phyloP scores from a whole-genome alignment of 345 rosid genomes.

The Sisymbrium altissimum region DNA sequence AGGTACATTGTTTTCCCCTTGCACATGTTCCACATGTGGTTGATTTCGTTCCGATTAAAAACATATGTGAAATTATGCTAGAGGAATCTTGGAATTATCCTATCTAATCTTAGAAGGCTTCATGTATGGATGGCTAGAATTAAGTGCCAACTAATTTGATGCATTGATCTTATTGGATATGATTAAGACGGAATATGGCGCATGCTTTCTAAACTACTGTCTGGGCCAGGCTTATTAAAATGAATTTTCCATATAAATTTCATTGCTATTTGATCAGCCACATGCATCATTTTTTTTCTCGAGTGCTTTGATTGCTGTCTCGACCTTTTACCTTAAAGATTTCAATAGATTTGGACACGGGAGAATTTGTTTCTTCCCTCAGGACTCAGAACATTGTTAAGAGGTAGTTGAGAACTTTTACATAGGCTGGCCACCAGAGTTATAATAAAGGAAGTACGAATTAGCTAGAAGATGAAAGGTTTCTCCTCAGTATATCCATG shows the following conservation, averaged over 20 bases:
- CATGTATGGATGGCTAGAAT: conserved; percentile 4
- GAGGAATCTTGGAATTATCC: not conserved
- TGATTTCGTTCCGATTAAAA: not conserved
- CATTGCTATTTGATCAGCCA: conserved; percentile 6
- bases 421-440: not conserved
- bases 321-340: not conserved
- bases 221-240: not conserved
- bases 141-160: conserved; percentile 24
- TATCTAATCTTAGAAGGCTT: not conserved
- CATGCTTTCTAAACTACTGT: conserved; percentile 14
- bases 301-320: not conserved
- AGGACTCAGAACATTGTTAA: not conserved
- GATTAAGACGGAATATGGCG: conserved; percentile 1
- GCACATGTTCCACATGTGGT: conserved; percentile 6
- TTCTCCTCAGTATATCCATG: not conserved
- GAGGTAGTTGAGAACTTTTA: conserved; percentile 19
- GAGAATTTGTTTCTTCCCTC: too few relatives aligned
- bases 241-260: conserved; percentile 1
- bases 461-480: not conserved
- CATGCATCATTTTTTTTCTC: conserved; percentile 6
- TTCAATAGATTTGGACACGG: not conserved
- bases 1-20: conserved; percentile 6
- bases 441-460: not conserved
- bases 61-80: not conserved
- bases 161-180: not conserved